Evolutionary conservation across 495 filamentous ascomycete genomes (phyloP).

Genomic region (Pyrenula massariospora): DNA sequence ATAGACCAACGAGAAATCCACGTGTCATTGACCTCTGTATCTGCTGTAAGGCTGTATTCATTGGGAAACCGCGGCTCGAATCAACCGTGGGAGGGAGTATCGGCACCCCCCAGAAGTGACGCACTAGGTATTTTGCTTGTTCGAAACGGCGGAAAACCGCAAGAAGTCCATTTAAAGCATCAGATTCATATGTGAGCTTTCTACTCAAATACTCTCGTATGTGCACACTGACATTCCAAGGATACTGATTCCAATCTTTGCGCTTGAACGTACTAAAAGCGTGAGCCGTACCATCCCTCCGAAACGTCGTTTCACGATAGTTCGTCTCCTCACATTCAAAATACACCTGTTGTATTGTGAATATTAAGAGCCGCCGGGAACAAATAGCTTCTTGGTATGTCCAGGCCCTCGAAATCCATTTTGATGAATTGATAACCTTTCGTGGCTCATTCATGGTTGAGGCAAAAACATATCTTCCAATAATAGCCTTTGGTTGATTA

Average conservation of each 20-base stretch:
- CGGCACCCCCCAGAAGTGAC: neutral
- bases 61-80: neutral
- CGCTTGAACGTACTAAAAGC: neutral
- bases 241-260: neutral
- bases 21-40: neutral
- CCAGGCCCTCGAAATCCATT: constrained; percentile 15
- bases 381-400: constrained; percentile 12
- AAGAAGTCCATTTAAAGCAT: neutral
- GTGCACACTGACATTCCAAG: neutral
- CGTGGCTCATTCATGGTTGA: neutral
- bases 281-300: neutral
- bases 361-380: constrained; percentile 3
- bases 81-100: neutral
- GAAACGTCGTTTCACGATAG: neutral
- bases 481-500: neutral
- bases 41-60: neutral
- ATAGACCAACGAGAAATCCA: neutral
- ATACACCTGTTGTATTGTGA: neutral
- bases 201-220: neutral
- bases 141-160: neutral
- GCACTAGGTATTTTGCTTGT: neutral
- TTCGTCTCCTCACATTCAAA: constrained; percentile 4
- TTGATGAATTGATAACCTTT: constrained; percentile 1
- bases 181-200: neutral
- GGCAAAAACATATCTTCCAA: neutral